Base-by-base conservation (phyloP, 495 filamentous ascomycete species). In the Penicillium pulvis region DNA sequence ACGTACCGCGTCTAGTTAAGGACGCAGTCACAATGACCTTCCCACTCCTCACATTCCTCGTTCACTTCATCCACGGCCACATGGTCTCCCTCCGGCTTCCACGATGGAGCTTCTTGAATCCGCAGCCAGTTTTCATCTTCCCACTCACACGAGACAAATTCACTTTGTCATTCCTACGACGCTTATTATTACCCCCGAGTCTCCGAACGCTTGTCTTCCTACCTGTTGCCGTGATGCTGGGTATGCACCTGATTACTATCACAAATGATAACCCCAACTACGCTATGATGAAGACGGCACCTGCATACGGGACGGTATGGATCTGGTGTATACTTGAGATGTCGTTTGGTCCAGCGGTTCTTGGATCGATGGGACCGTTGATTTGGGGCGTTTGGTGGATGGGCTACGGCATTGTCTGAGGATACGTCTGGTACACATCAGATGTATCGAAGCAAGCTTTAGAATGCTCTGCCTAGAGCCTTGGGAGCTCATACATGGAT, bases 281-380 rank as follows among this genome's bases (percentile, higher is more conserved):
- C 67, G 90, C 86, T 11, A 86, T 96, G 3, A 93, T 98, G 94
- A 95, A 96, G 77, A 86, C 83, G 55, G 90, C 92, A 0, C 94
- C 94, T 20, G 85, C 91, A 20, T 69, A 96, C n/a, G 95, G 92
- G 2, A 92, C 90, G 16, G 70, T 97, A 19, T 97, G 93, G 93
- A 84, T 98, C 14, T 98, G 93, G 94, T 87, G 87, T 17, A 86
- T 97, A 35, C 77, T 97, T 48, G 94, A 98, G 74, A 83, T 97
- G 75, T 75, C 88, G n/a, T 76, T 95, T 53, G 71, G 80, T 3
- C 85, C 81, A 51, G 89, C 90, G 1, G 67, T 86, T 8, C 69
- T 81, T 31, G 72, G 82, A 9, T 73, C 79, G 10, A 76, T 91
- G 42, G 82, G 78, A 3, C 78, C 78, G 4, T 55, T 78, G 62